Evolutionary conservation across 2,329 filamentous ascomycete genomes (phyloP), one percentile per base, ranked within the genome.

Genomic region (Penicillium sp.): DNA sequence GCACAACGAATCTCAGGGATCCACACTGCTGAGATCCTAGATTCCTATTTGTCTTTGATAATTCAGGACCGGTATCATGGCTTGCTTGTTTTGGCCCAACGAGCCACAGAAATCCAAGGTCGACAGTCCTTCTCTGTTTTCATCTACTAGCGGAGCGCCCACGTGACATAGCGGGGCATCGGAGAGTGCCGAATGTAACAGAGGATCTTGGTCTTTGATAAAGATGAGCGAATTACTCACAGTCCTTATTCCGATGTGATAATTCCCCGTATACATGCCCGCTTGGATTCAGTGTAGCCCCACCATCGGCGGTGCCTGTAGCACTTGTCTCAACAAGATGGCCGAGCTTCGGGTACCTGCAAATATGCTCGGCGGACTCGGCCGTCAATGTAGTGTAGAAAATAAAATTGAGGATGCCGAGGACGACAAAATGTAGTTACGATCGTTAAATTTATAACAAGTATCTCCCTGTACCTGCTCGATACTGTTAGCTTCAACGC

Each of bases 221-320:
- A 30, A n/a, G 30, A 51, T 35, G n/a, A 51, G 7, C n/a, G 13
- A 58, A 65, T 68, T 67, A 68, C 57, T 68, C 63, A 66, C 55
- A 33, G 8, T 7, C 25, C 35, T 19, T 16, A 52, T 67, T 67
- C 42, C 37, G 53, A 59, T 68, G 46, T 58, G 61, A 54, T 66
- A 66, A 66, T 52, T 28, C 16, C 7, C 22, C 43, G 13, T 10
- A 26, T 3, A 14, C 7, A n/a, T 48, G 19, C 28, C 52, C 43
- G 35, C 26, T 35, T 33, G 16, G 14, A 19, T 38, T 61, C 42
- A 16, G 38, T 43, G 25, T 6, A n/a, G 45, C 37, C 30, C 59
- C 52, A 60, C 55, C 30, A 33, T 40, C 37, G 26, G 46, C 19
- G 8, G 22, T 45, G 46, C 10, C 25, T 25, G 26, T 2, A 49